Evolutionary conservation across 306 rosid species (phyloP).

Genomic region (Senna siamea): DNA sequence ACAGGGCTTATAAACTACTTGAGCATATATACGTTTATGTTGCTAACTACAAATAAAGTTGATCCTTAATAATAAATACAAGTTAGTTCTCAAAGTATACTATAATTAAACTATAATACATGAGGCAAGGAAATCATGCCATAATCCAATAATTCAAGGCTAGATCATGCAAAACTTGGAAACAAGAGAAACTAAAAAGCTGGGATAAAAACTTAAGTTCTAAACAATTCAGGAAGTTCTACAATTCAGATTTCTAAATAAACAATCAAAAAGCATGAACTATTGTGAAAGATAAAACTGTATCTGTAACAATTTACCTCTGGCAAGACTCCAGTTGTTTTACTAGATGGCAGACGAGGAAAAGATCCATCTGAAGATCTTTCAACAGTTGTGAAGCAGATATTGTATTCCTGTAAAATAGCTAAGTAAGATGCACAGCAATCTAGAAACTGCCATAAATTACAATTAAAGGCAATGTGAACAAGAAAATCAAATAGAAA

Average conservation of each 20-base stretch:
- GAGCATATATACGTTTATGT: background rate
- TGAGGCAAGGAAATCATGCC: background rate
- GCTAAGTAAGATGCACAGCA: constrained; percentile 30
- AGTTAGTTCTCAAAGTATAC: background rate
- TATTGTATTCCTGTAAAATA: constrained; percentile 84
- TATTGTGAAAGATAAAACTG: constrained; percentile 9
- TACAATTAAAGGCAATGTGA: background rate
- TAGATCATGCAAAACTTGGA: background rate
- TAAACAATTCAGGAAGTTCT: constrained; percentile 11
- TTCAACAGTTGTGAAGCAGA: constrained; percentile 95
- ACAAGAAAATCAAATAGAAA: constrained; percentile 26
- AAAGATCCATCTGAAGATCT: constrained; percentile 67
- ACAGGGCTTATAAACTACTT: background rate
- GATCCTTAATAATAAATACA: background rate
- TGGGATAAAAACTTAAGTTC: constrained; percentile 13
- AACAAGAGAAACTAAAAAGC: constrained; percentile 5
- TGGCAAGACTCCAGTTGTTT: constrained; percentile 82
- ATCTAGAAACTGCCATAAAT: constrained; percentile 26
- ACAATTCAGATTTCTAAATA: background rate
- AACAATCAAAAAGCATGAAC: constrained; percentile 8
- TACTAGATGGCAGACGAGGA: constrained; percentile 77
- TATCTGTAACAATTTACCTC: constrained; percentile 60
- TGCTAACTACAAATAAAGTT: background rate
- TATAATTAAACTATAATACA: background rate
- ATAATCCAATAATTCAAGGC: background rate